Conservation (phyloP, 352 stramenopile species). For the Saprolegnia diclina region DNA sequence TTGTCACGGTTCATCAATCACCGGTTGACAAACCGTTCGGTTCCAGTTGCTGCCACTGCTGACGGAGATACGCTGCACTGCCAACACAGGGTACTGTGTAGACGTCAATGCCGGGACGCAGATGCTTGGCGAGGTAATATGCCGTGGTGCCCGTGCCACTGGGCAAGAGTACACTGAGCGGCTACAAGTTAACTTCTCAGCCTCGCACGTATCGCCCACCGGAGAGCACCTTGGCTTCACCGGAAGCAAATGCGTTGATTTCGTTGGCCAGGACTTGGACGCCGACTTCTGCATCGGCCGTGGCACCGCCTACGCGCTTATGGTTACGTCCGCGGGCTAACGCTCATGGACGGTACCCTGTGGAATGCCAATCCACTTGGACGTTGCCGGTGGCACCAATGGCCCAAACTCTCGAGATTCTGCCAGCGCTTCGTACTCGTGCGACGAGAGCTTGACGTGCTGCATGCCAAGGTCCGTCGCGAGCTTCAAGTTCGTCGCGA, state of each 20-base stretch:
- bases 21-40: slow-evolving; percentile 27
- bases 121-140: slow-evolving; percentile 70
- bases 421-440: slow-evolving; percentile 45
- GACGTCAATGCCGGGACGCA: slow-evolving; percentile 41
- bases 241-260: slow-evolving; percentile 52
- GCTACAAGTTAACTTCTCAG: background rate
- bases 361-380: slow-evolving; percentile 34
- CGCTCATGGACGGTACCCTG: slow-evolving; percentile 7
- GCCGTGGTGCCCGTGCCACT: slow-evolving; percentile 74
- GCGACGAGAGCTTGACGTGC: slow-evolving; percentile 43
- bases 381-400: background rate
- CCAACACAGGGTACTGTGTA: slow-evolving; percentile 71
- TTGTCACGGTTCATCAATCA: too few species aligned
- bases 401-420: slow-evolving; percentile 9
- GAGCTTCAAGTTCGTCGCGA: slow-evolving; percentile 38
- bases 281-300: slow-evolving; percentile 49
- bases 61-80: slow-evolving; percentile 44
- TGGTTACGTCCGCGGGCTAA: background rate
- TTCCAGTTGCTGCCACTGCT: slow-evolving; percentile 49
- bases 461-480: slow-evolving; percentile 56
- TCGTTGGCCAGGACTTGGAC: slow-evolving; percentile 54
- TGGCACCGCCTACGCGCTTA: slow-evolving; percentile 43
- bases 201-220: slow-evolving; percentile 12
- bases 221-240: slow-evolving; percentile 8
- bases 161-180: slow-evolving; percentile 58